Evolutionary conservation across 2,329 filamentous ascomycete genomes (phyloP), one percentile per base, ranked within the genome.

Genomic region (Curvularia lunata): DNA sequence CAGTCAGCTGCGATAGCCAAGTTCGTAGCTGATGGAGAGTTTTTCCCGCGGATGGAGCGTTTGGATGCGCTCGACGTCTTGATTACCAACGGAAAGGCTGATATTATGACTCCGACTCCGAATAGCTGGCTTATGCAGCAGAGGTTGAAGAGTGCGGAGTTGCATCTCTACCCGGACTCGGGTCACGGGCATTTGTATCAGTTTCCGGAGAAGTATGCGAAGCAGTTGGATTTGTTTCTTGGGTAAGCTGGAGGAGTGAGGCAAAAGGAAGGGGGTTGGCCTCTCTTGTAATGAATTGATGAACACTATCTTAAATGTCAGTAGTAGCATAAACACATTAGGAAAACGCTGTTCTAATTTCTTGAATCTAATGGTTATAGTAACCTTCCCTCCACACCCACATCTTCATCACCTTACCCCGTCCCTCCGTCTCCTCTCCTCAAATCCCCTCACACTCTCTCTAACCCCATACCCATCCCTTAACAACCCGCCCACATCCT

Each of bases 401-500:
- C 13, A 4, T 3, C 3, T 27, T 8, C 7, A 43, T 27, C 21
- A 42, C 30, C 23, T 5, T 38, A 5, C 38, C 1, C 6, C 47
- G 28, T 42, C 43, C 23, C 19, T 5, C 41, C 18, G 48, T 56
- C 56, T 59, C 64, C 59, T 30, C 52, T 43, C 55, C 43, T 48
- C 54, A 37, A 67, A 68, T 27, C 49, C 43, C 54, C 52, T 52
- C n/a, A 77, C 59, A 56, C 75, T 76, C 53, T 74, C 69, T 43
- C 60, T n/a, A 0, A 81, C 78, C 0, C 91, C 91, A 89, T 89
- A 96, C 5, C 88, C 89, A 58, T 89, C 71, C 65, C 86, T 86
- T 51, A 96, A 77, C 62, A 96, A 77, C 13, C 82, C 84, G 6
- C 90, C 87, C 6, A 91, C 89, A 73, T 94, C 91, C 78, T 97